phyloP scores from a whole-genome alignment of 768 basidiomycete species.

The Lentinula guzmanii region DNA sequence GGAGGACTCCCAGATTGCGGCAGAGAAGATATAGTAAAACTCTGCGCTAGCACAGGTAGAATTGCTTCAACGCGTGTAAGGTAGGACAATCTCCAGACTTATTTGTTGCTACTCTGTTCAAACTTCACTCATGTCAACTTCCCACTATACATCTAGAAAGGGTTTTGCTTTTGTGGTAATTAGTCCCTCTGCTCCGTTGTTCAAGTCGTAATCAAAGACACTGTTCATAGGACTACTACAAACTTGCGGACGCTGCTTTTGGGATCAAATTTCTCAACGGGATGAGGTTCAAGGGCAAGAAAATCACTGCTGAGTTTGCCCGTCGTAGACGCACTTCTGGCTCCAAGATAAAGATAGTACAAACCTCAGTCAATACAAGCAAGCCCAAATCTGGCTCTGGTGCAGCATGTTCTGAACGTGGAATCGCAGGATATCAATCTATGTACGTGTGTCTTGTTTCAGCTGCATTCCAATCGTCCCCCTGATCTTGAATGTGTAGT shows the following conservation, averaged over 20 bases:
- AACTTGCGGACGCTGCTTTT: neutral
- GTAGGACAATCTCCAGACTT: neutral
- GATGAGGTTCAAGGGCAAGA: neutral
- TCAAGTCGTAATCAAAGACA: neutral
- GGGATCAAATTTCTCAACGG: neutral
- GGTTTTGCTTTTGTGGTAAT: neutral
- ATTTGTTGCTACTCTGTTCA: neutral
- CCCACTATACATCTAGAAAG: neutral
- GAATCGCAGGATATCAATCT: too few species aligned
- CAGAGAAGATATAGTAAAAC: neutral
- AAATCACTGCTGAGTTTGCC: neutral
- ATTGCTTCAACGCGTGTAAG: neutral
- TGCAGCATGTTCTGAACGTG: too few species aligned
- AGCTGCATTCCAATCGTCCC: too few species aligned
- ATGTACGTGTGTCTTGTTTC: too few species aligned
- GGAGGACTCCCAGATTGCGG: too few species aligned
- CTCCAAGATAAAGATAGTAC: neutral
- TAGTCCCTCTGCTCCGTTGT: neutral
- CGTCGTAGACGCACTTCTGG: neutral
- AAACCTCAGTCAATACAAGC: too few species aligned
- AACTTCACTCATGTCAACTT: neutral
- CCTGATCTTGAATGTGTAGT: too few species aligned
- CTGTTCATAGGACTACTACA: neutral
- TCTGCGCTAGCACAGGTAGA: neutral
- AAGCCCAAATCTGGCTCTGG: too few species aligned